Evolutionary conservation across 2,329 filamentous ascomycete species (phyloP).

Genomic region (Sclerotinia sclerotiorum): DNA sequence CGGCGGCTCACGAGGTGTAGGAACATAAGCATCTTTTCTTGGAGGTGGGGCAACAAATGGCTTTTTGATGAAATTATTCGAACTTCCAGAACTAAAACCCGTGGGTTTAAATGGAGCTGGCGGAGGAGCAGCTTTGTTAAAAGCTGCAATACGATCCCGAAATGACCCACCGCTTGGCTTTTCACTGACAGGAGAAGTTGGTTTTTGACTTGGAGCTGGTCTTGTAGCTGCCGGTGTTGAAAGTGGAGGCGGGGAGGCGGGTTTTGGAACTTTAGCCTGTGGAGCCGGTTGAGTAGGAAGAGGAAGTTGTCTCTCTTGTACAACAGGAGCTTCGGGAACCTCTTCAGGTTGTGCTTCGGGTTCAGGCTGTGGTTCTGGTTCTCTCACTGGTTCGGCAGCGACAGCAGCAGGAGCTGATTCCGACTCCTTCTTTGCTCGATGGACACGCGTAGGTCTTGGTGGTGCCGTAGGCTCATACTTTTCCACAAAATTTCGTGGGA

Average conservation of each 20-base stretch:
- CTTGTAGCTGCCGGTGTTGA: conserved; percentile 37
- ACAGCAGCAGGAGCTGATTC: conserved; percentile 40
- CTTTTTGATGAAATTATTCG: conserved; percentile 83
- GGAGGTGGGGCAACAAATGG: conserved; percentile 94
- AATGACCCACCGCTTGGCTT: conserved; percentile 80
- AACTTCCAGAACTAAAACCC: conserved; percentile 57
- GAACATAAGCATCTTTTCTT: conserved; percentile 86
- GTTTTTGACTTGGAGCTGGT: conserved; percentile 43
- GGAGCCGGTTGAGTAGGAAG: conserved; percentile 42
- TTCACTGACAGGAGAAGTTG: conserved; percentile 59
- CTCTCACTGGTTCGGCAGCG: conserved; percentile 42
- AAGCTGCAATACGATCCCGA: conserved; percentile 92
- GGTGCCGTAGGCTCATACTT: conserved; percentile 90
- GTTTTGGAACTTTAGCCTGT: conserved; percentile 40
- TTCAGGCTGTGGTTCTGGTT: conserved; percentile 40
- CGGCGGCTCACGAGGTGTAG: conserved; percentile 68
- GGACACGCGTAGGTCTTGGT: conserved; percentile 73
- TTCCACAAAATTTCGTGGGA: conserved; percentile 96
- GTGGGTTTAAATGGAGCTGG: conserved; percentile 86
- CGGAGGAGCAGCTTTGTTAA: conserved; percentile 88
- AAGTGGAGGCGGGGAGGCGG: conserved; percentile 40
- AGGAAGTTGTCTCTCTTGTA: conserved; percentile 34
- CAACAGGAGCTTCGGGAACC: conserved; percentile 40
- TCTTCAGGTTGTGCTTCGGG: conserved; percentile 44
- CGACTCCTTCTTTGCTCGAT: conserved; percentile 61